Evolutionary conservation across 225 moss, liverwort and hornwort genomes (phyloP).

Genomic region (Anthoceros angustus): DNA sequence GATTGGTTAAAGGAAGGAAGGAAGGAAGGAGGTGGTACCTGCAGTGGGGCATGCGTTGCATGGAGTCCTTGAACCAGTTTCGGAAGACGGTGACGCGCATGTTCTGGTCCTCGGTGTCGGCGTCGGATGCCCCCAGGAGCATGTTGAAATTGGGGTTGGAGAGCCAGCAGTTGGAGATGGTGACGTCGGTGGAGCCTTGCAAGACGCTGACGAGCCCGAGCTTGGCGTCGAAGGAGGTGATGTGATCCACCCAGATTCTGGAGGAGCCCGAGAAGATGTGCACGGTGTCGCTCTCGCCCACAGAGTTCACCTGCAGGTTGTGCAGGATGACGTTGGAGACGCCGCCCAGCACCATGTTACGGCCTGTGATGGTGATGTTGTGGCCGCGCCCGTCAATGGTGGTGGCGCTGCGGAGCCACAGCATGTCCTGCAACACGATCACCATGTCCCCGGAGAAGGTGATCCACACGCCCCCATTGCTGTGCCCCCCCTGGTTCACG

Average conservation of each 20-base stretch:
- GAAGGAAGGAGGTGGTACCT: conserved; percentile 20
- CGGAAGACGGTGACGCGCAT: conserved; percentile 60
- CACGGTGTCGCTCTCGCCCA: conserved; percentile 67
- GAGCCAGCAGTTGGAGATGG: conserved; percentile 62
- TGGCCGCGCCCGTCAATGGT: conserved; percentile 67
- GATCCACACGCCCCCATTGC: conserved; percentile 62
- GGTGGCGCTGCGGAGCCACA: conserved; percentile 77
- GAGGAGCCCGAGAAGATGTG: conserved; percentile 51
- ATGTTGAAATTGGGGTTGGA: conserved; percentile 87
- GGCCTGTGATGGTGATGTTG: conserved; percentile 41
- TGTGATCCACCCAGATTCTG: conserved; percentile 70
- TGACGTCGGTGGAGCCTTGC: conserved; percentile 85
- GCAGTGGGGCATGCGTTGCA: conserved; percentile 99
- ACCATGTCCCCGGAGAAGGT: conserved; percentile 29
- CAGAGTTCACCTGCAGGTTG: conserved; percentile 51
- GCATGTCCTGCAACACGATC: conserved; percentile 43
- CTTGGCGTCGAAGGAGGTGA: conserved; percentile 64
- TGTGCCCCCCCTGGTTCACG: conserved; percentile 40
- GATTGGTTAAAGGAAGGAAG: neutral
- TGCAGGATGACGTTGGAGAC: conserved; percentile 55
- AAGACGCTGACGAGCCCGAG: conserved; percentile 58
- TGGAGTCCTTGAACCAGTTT: conserved; percentile 84
- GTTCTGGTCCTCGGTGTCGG: conserved; percentile 45
- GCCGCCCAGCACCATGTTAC: conserved; percentile 16
- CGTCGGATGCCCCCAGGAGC: conserved; percentile 75